phyloP scores from a whole-genome alignment of 1,139 yeast species.

The Suhomyces guaymorum region DNA sequence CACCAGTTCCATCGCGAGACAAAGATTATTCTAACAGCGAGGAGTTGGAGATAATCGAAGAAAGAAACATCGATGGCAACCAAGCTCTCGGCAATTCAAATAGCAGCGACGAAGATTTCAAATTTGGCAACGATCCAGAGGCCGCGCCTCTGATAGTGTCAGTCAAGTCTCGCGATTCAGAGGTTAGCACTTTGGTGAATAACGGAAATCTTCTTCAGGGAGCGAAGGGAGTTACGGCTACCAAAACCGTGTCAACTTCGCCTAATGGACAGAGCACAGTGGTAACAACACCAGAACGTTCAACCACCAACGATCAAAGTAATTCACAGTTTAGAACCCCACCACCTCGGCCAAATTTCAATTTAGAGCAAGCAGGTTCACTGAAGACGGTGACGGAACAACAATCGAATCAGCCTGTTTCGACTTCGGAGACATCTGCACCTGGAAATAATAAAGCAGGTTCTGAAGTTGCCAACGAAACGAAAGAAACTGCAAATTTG shows the following conservation, averaged over 20 bases:
- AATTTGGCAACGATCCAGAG: constrained; percentile 5
- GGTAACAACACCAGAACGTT: constrained; percentile 3
- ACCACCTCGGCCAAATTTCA: constrained; percentile 26
- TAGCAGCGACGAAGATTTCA: constrained; percentile 6
- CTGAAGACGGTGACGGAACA: constrained; percentile 24
- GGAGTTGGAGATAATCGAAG: constrained; percentile 18
- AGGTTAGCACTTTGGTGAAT: neutral
- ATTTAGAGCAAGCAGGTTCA: too few species aligned
- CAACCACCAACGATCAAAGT: too few species aligned
- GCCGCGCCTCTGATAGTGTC: constrained; percentile 7
- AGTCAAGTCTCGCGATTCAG: constrained; percentile 6
- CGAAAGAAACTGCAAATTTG: too few species aligned
- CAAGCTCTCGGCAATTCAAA: constrained; percentile 1
- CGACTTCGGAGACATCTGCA: too few species aligned
- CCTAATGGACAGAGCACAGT: constrained; percentile 2
- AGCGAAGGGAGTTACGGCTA: neutral
- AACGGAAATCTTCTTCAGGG: neutral
- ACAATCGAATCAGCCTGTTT: constrained; percentile 13
- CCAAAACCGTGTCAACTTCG: constrained; percentile 3
- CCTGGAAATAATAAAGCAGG: too few species aligned
- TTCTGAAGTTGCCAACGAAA: neutral
- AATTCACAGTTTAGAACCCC: constrained; percentile 6
- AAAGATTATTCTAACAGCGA: constrained; percentile 13
- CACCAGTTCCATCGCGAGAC: constrained; percentile 5
- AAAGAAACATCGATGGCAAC: constrained; percentile 8